Conservation (phyloP, 2,329 filamentous ascomycete species). For the Epicoccum nigrum region DNA sequence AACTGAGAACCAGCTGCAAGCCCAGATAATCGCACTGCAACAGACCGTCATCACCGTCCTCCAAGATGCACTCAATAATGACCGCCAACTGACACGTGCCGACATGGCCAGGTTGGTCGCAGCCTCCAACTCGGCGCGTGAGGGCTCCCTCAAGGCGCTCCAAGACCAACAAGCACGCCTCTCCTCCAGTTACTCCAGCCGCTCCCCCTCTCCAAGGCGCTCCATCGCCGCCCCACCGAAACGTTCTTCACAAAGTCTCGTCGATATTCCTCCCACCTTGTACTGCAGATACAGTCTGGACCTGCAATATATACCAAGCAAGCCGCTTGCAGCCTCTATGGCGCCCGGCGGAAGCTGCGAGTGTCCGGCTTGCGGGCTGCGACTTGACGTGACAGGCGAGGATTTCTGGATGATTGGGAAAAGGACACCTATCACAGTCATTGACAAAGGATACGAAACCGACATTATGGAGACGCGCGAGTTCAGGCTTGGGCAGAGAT, state of each 20-base stretch:
- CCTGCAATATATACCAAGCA: constrained; percentile 38
- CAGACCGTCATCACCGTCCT: constrained; percentile 53
- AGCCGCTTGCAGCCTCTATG: constrained; percentile 40
- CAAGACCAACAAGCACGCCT: constrained; percentile 45
- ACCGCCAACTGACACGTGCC: constrained; percentile 46
- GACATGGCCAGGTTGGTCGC: constrained; percentile 50
- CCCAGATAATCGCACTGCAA: constrained; percentile 52
- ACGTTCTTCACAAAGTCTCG: constrained; percentile 32
- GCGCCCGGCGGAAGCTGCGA: constrained; percentile 39
- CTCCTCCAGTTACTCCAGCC: constrained; percentile 15
- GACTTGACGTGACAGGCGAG: constrained; percentile 36
- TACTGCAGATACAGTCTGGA: constrained; percentile 47
- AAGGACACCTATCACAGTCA: constrained; percentile 33
- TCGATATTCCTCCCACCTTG: constrained; percentile 28
- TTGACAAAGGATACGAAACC: constrained; percentile 37
- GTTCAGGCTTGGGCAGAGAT: constrained; percentile 45
- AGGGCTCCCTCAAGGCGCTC: constrained; percentile 49
- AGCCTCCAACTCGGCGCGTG: constrained; percentile 51
- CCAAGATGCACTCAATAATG: constrained; percentile 51
- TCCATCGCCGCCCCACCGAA: constrained; percentile 31
- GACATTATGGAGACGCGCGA: constrained; percentile 45
- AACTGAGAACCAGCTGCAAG: constrained; percentile 52
- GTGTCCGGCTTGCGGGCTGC: constrained; percentile 40
- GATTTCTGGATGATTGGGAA: constrained; percentile 50
- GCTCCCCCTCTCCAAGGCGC: constrained; percentile 27